A percentile compares a stretch with the other conserved stretches of the same genome.
Conservation (phyloP, 306 rosid species). For the Senna siamea region DNA sequence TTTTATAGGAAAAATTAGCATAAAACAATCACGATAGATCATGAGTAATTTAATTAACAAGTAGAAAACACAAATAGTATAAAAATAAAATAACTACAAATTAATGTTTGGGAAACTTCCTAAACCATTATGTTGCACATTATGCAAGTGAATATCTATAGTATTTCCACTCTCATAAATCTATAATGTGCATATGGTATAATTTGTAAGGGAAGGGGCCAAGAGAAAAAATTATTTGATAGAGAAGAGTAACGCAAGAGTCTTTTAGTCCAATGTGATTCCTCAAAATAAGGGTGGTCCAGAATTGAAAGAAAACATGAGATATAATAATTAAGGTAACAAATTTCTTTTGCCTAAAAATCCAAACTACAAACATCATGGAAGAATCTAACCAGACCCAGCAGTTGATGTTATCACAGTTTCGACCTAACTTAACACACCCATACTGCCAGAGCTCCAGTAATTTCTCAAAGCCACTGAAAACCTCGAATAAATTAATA, state of each 20-base stretch:
- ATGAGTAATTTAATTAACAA: neutral
- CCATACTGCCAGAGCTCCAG: slow-evolving; percentile 16
- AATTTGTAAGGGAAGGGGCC: neutral
- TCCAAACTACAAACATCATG: neutral
- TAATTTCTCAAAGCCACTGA: slow-evolving; percentile 20
- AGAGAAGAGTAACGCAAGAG: neutral
- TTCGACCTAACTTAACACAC: slow-evolving; percentile 25
- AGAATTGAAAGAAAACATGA: slow-evolving; percentile 1
- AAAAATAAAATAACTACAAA: neutral
- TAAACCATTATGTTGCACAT: slow-evolving; percentile 33
- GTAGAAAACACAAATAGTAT: neutral
- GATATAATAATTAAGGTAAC: slow-evolving; percentile 20
- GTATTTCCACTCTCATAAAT: neutral
- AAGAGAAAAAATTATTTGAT: slow-evolving; percentile 3
- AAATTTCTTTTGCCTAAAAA: slow-evolving; percentile 8
- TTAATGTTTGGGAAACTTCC: neutral
- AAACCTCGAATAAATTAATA: slow-evolving; percentile 27
- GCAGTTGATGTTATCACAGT: neutral
- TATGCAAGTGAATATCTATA: too few relatives aligned
- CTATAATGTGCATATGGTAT: neutral
- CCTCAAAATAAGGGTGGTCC: neutral
- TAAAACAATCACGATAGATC: neutral
- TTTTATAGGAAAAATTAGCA: neutral
- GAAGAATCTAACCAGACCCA: neutral
- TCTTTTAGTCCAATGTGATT: slow-evolving; percentile 10